Percentiles rank a stretch among this genome's conserved stretches.
Conservation (phyloP, 768 basidiomycete genomes). For the Boletus eberwhitei region DNA sequence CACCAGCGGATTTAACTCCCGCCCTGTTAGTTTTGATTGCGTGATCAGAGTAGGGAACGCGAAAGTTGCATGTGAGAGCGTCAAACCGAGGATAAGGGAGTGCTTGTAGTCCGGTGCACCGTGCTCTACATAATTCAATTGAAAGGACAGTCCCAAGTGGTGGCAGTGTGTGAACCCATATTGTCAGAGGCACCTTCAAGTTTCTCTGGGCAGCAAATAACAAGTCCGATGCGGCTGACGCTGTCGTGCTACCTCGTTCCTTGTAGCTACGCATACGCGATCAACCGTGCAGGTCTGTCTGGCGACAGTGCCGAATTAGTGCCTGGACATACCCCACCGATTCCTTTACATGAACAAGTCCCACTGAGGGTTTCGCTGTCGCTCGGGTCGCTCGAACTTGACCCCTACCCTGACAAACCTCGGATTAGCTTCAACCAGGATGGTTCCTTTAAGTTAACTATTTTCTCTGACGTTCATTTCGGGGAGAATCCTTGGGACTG, state of each 20-base stretch:
- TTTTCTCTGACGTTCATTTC: slow-evolving; percentile 74
- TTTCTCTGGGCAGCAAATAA: no score
- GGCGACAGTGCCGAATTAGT: background rate
- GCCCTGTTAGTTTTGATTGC: no score
- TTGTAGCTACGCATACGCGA: slow-evolving; percentile 11
- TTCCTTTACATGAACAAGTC: background rate
- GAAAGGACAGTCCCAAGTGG: no score
- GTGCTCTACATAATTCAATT: no score
- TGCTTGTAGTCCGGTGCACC: no score
- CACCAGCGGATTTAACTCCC: no score
- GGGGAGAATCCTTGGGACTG: slow-evolving; percentile 72
- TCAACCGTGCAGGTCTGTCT: slow-evolving; percentile 4
- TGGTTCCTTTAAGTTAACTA: slow-evolving; percentile 66
- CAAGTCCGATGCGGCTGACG: slow-evolving; percentile 1
- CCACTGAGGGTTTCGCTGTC: background rate
- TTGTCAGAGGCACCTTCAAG: no score
- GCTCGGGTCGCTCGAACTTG: slow-evolving; percentile 8
- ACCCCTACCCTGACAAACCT: slow-evolving; percentile 46
- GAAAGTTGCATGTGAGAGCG: no score
- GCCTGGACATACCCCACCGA: background rate
- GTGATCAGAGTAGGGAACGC: no score
- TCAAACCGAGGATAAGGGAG: no score
- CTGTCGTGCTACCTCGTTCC: background rate
- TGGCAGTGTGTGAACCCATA: background rate
- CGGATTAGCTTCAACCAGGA: slow-evolving; percentile 54